Base-by-base conservation (phyloP, 257 asterid species). In the Verbena officinalis region DNA sequence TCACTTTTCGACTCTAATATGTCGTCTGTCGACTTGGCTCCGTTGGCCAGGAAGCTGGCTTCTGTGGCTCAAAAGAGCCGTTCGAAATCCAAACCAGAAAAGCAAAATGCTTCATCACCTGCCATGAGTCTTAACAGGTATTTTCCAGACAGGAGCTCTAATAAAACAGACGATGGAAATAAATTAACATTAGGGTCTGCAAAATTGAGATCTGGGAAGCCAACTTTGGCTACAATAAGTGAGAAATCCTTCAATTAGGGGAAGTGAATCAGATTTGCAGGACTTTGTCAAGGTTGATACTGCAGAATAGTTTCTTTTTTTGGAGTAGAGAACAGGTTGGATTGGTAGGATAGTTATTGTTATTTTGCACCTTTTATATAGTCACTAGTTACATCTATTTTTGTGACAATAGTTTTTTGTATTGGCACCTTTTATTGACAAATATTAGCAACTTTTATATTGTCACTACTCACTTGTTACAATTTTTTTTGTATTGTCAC, bases 211-310 rank as follows among this genome's bases (percentile, higher is more conserved):
- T 50, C 78, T 0, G 85, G 93, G 96, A 80, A 83, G 77, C 93
- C 96, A 9, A 22, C 79, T 71, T 55, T 87, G 68, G 74, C 79
- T 0, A 81, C 88, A 0, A 85, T 87, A 20, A 62, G 79, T 19
- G 94, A 83, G 65, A 70, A 60, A 40, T 83, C 89, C 4, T 80
- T 84, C 13, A 62, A 74, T 44, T 23, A n/a, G 81, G 50, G 71
- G 84, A 40, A 82, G 81, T 43, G 92, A 81, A 58, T 87, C 86
- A 0, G 85, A 84, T 65, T 21, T 86, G 62, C 83, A 63, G 13
- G 72, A 66, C 42, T 49, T 64, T 31, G 13, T 24, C 9, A 63
- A 53, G 36, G 10, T 20, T 2, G 56, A 34, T 15, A 12, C 11
- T 17, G 20, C 31, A 51, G 17, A 22, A 30, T 49, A 49, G n/a